Conservation (phyloP, 805 yeast genomes). For the Candida pseudoglaebosa region DNA sequence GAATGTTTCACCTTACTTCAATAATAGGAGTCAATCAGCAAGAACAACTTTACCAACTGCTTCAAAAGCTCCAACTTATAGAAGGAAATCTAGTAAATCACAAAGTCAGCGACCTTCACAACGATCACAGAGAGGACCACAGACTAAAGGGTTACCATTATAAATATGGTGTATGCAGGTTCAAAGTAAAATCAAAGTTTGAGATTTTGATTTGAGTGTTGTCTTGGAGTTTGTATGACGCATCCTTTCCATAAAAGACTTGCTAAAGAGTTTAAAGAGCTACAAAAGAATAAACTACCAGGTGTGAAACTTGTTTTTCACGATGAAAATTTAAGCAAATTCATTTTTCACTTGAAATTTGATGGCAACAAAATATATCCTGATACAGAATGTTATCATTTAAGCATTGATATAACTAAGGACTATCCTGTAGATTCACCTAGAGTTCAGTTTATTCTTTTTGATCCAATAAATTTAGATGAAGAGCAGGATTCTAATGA, state of each 20-base stretch:
- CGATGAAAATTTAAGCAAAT: constrained; percentile 17
- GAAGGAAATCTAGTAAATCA: neutral
- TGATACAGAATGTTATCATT: constrained; percentile 27
- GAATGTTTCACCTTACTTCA: constrained; percentile 1
- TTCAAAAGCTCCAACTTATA: neutral
- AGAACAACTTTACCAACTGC: neutral
- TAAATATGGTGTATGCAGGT: neutral
- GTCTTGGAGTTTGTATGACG: too few species aligned
- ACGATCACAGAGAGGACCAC: neutral
- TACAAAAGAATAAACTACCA: constrained; percentile 13
- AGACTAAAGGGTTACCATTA: constrained; percentile 4
- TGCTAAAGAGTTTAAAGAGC: constrained; percentile 23
- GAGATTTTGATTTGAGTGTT: too few species aligned
- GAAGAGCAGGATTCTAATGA: constrained; percentile 10
- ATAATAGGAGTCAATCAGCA: neutral
- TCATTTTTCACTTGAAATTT: constrained; percentile 18
- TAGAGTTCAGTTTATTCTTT: constrained; percentile 46
- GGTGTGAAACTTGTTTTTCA: constrained; percentile 21
- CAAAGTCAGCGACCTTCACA: constrained; percentile 1
- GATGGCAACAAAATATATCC: constrained; percentile 12
- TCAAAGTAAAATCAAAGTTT: too few species aligned
- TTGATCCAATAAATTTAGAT: constrained; percentile 1
- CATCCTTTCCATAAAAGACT: constrained; percentile 29
- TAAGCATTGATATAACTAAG: constrained; percentile 40
- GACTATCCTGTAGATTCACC: constrained; percentile 61